Conservation (phyloP, 139 green algal species). For the Closterium sp. region DNA sequence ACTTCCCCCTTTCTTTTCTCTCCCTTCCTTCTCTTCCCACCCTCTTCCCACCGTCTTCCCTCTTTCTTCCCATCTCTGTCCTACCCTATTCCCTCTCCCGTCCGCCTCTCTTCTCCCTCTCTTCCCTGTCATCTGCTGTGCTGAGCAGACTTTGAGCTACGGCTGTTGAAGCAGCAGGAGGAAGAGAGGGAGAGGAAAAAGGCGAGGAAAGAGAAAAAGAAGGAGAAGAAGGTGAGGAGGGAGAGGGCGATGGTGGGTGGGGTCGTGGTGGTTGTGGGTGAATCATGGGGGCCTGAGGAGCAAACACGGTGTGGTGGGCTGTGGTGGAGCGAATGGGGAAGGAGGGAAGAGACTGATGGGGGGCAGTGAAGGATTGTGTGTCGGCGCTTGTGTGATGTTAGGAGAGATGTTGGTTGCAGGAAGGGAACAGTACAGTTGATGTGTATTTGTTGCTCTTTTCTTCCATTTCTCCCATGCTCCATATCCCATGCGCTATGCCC, state of each 20-base stretch:
- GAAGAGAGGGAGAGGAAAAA: constrained; percentile 39
- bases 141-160: constrained; percentile 46
- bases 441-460: neutral
- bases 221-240: constrained; percentile 47
- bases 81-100: too few species aligned
- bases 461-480: neutral
- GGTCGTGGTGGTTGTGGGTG: neutral
- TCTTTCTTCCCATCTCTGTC: too few species aligned
- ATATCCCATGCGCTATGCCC: too few species aligned
- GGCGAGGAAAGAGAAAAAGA: constrained; percentile 59
- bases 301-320: neutral
- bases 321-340: neutral
- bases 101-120: too few species aligned
- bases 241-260: too few species aligned
- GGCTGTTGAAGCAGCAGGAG: constrained; percentile 35
- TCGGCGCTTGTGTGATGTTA: neutral
- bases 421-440: neutral
- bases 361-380: neutral
- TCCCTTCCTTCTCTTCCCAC: too few species aligned
- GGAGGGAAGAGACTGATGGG: neutral
- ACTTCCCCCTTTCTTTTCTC: too few species aligned
- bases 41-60: too few species aligned
- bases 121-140: neutral
- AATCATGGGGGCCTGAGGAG: neutral
- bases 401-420: neutral